Base-by-base conservation (phyloP, 305 asterid genomes). In the Fraxinus floribunda region DNA sequence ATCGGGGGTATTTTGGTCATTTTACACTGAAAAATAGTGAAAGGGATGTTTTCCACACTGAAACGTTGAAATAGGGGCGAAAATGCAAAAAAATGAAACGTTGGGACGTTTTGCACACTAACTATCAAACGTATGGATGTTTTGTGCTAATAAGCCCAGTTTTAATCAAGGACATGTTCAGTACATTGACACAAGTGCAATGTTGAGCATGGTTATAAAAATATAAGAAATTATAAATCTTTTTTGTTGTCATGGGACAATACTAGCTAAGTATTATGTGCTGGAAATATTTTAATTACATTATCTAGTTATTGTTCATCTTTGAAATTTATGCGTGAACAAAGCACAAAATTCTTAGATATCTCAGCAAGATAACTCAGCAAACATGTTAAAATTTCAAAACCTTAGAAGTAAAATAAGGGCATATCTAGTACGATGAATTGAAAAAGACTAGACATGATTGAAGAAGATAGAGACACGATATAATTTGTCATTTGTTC, bases 261-360 rank as follows among this genome's bases (percentile, higher is more conserved):
- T 52, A 52, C 6, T 16, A 49, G 60, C 7, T 1, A 84, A 86
- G 83, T 29, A 84, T 81, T 46, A 87, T 84, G 84, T 76, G 86
- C 78, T 87, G 24, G 9, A n/a, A 1, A 55, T 18, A n/a, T 2
- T 55, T 55, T 55, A 55, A n/a, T n/a, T 55, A 55, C 8, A 55
- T n/a, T 55, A n/a, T 55, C 26, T 5, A 55, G 9, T 55, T 55
- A 7, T 55, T 2, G 18, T 15, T 5, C 20, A 49, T 49, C 18
- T 49, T 46, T 4, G 62, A 49, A 49, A 49, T 20, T 16, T 49
- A 16, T 15, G 62, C 62, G 8, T 4, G 62, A 52, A 52, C 20
- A 16, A 52, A 52, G 20, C 22, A 49, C 60, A 15, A 49, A 49
- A 16, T 5, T 52, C 62, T 52, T 52, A 16, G 62, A 52, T 52